Conservation (phyloP, 257 asterid genomes). For the Solanum appendiculatum region DNA sequence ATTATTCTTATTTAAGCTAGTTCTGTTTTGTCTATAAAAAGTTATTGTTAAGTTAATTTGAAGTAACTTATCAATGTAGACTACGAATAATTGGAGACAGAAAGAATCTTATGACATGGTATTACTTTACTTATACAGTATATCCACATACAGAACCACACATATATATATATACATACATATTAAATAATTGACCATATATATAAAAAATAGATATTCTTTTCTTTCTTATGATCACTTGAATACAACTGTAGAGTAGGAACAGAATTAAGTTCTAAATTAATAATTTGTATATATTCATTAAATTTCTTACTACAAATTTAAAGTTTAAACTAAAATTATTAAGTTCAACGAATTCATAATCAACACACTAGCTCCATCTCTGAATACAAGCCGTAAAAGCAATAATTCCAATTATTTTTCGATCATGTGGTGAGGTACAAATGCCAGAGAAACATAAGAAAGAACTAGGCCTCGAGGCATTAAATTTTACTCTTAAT, state of each 20-base stretch:
- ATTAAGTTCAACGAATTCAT: too few relatives aligned
- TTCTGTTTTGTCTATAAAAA: background rate
- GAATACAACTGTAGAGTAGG: background rate
- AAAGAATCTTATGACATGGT: background rate
- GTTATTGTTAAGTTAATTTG: background rate
- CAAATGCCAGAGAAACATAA: background rate
- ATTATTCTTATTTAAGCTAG: background rate
- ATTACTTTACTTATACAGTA: background rate
- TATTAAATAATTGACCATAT: background rate
- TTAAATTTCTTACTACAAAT: too few relatives aligned
- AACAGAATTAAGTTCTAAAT: too few relatives aligned
- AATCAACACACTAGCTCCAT: background rate
- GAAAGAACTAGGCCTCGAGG: background rate
- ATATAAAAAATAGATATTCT: background rate
- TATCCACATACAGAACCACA: background rate
- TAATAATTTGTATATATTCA: too few relatives aligned
- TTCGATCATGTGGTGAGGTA: background rate
- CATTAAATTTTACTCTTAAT: too few relatives aligned
- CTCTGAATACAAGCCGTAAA: background rate
- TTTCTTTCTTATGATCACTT: background rate
- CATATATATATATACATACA: background rate
- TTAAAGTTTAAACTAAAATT: too few relatives aligned
- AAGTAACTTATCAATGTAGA: background rate
- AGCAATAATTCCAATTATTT: background rate
- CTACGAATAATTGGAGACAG: background rate